phyloP scores from a whole-genome alignment of 345 rosid species.

The Draba incana region DNA sequence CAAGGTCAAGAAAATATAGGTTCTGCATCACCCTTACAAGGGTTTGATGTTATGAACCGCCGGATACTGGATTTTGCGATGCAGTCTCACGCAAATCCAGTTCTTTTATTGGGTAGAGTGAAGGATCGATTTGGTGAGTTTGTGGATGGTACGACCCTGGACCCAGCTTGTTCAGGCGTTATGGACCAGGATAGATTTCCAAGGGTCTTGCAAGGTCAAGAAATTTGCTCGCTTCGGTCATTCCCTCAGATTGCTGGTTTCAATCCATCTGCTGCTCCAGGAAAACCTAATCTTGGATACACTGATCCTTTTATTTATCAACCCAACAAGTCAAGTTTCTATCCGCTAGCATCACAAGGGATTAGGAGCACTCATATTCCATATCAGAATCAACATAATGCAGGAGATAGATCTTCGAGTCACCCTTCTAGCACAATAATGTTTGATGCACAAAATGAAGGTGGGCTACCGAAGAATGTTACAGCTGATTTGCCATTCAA shows the following conservation, averaged over 20 bases:
- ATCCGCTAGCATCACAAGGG: constrained; percentile 58
- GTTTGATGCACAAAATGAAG: constrained; percentile 45
- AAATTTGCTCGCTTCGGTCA: constrained; percentile 74
- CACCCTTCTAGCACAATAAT: constrained; percentile 34
- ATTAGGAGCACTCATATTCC: constrained; percentile 52
- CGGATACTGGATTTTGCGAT: constrained; percentile 60
- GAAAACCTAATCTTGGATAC: constrained; percentile 50
- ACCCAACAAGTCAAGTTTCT: constrained; percentile 52
- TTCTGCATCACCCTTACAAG: constrained; percentile 68
- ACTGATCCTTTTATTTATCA: constrained; percentile 54
- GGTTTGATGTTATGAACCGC: constrained; percentile 60
- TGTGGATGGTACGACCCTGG: constrained; percentile 44
- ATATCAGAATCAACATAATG: constrained; percentile 53
- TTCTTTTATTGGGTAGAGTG: constrained; percentile 50
- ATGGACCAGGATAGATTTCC: constrained; percentile 67
- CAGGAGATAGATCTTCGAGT: constrained; percentile 40
- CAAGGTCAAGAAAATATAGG: constrained; percentile 99
- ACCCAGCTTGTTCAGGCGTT: constrained; percentile 53
- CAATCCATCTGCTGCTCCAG: constrained; percentile 57
- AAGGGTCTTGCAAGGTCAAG: constrained; percentile 99
- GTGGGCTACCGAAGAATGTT: constrained; percentile 44
- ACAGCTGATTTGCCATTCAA: constrained; percentile 46
- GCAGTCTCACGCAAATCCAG: constrained; percentile 58
- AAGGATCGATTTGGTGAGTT: constrained; percentile 47
- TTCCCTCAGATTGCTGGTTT: constrained; percentile 56